These are phyloP conservation scores for Rosa rugosa DNA, from an alignment of 306 rosid species.

Conservation along the genomic window DNA sequence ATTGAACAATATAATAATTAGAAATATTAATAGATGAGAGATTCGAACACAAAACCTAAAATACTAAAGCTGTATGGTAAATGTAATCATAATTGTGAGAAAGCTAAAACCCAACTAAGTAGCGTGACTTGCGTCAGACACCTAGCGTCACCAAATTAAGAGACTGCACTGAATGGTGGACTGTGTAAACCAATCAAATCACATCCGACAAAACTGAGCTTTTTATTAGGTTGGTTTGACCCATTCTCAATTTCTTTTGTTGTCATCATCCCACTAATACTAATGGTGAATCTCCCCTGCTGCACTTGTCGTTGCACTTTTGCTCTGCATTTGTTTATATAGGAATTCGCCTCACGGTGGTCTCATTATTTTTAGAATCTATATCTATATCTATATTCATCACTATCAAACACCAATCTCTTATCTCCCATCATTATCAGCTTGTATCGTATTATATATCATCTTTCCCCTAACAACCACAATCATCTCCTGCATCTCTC, in stretches of 20 bases:
- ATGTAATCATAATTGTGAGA: too few species aligned
- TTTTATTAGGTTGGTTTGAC: slow-evolving; percentile 10
- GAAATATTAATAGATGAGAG: too few species aligned
- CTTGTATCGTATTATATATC: neutral
- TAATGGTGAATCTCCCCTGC: neutral
- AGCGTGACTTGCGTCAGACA: neutral
- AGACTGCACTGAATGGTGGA: neutral
- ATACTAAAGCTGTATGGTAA: too few species aligned
- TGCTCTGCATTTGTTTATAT: neutral
- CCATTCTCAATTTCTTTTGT: neutral
- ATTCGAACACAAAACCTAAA: too few species aligned
- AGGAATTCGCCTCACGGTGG: neutral
- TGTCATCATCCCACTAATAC: neutral
- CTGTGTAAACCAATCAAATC: slow-evolving; percentile 4
- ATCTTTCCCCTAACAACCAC: neutral
- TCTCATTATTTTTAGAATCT: neutral
- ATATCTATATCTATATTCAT: neutral
- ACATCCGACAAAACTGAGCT: neutral
- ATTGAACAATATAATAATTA: too few species aligned
- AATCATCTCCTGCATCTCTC: neutral
- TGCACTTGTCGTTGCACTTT: too few species aligned
- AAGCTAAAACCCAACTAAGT: neutral
- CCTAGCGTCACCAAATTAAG: neutral
- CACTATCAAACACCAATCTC: neutral
- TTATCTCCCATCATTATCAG: neutral